Evolutionary conservation across 2,329 filamentous ascomycete genomes (phyloP).

Genomic region (Alternaria novae-zelandiae): DNA sequence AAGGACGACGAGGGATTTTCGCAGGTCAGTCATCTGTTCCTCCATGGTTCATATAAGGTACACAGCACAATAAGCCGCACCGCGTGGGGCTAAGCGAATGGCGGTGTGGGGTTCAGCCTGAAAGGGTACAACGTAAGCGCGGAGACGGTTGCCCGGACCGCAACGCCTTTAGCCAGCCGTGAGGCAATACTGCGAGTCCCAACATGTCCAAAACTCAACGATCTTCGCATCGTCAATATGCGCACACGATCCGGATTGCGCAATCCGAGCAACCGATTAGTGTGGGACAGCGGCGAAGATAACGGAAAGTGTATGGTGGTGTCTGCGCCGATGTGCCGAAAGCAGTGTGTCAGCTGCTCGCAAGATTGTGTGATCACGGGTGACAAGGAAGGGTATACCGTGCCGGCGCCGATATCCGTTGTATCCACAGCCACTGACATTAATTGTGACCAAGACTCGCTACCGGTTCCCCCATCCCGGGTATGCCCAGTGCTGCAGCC

Average conservation of each 20-base stretch:
- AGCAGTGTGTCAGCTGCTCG: conserved; percentile 6
- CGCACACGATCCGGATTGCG: neutral
- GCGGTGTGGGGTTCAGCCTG: conserved; percentile 40
- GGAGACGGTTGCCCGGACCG: conserved; percentile 44
- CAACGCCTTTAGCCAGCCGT: conserved; percentile 34
- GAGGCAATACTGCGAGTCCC: neutral
- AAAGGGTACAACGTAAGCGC: conserved; percentile 32
- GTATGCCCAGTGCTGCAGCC: conserved; percentile 4
- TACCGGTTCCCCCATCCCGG: neutral
- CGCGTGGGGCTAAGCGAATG: conserved; percentile 42
- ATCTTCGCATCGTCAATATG: conserved; percentile 7
- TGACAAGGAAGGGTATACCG: neutral
- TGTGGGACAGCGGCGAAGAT: neutral
- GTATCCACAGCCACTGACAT: neutral
- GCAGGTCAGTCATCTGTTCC: conserved; percentile 9
- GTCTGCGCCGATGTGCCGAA: neutral
- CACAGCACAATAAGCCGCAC: conserved; percentile 30
- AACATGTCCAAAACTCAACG: neutral
- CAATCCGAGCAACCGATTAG: conserved; percentile 1
- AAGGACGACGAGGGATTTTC: conserved; percentile 12
- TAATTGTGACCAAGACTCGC: neutral
- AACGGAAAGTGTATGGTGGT: neutral
- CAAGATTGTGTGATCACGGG: neutral
- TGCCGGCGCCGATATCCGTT: conserved; percentile 7
- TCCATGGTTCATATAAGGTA: conserved; percentile 31